Evolutionary conservation across 306 rosid genomes (phyloP), one percentile per base, ranked within the genome.

Genomic region (Cucumis melo): DNA sequence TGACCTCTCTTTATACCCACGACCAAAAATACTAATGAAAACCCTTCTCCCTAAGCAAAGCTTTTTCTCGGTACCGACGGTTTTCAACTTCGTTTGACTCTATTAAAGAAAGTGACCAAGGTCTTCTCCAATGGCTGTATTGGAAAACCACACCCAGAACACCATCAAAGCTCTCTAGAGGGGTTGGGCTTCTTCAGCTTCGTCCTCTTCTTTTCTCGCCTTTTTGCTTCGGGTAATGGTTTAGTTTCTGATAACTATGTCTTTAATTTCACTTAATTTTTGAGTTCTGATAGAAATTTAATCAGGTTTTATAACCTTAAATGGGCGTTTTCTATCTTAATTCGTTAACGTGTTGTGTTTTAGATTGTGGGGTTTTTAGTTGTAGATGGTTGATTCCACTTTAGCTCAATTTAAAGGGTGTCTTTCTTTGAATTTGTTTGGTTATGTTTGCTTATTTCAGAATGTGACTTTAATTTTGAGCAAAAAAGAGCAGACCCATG

Each of bases 11-110:
- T 68, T 68, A 1, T 15, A 8, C 59, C 10, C 48, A 38, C 41
- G 6, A 42, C 14, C n/a, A 10, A 27, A 44, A 68, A 0, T 23
- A 14, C 34, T 48, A 11, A 42, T 12, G 46, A 68, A 59, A 68
- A 68, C 74, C 74, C 74, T 44, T 68, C 74, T 68, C 2, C 54
- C 27, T 68, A 68, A 68, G 75, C 24, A 72, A 72, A 24, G n/a
- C 42, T 48, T 38, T 46, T 72, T 48, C 36, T 50, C 16, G 34
- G 38, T 15, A 48, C 75, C 21, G 55, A 15, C 71, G 67, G 23
- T 34, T 34, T 63, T 19, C 61, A 16, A 63, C 23, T n/a, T n/a
- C 1, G 6, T 39, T 65, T 38, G 11, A 44, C 12, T 32, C 5
- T 20, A 21, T 21, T 44, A 20, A 14, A 29, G 58, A 32, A 48